Conservation (phyloP, 257 asterid species). For the Petrea volubilis region DNA sequence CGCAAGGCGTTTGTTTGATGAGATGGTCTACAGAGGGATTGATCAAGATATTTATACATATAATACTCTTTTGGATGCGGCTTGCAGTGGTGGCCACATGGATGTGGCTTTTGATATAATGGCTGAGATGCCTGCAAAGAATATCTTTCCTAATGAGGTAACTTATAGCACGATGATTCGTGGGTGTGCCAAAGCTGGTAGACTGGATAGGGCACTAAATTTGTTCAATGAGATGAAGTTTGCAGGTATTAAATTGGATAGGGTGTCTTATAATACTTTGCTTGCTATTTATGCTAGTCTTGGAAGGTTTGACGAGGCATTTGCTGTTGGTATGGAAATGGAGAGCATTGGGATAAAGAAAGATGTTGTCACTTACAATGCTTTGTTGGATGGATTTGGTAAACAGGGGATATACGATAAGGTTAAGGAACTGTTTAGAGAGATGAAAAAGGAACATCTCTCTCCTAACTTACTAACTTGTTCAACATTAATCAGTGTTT, state of each 20-base stretch:
- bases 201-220: conserved; percentile 63
- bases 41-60: conserved; percentile 90
- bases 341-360: conserved; percentile 83
- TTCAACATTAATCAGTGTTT: conserved; percentile 82
- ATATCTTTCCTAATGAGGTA: conserved; percentile 75
- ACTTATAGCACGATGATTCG: conserved; percentile 89
- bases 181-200: conserved; percentile 89
- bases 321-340: conserved; percentile 83
- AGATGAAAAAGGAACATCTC: conserved; percentile 68
- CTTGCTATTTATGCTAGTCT: conserved; percentile 82
- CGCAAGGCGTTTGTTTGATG: conserved; percentile 64
- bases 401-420: conserved; percentile 76
- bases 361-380: conserved; percentile 92
- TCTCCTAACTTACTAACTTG: conserved; percentile 80
- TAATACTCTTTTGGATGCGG: conserved; percentile 84
- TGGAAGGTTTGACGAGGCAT: conserved; percentile 84
- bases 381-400: conserved; percentile 87
- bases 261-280: conserved; percentile 88
- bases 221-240: conserved; percentile 87
- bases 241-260: conserved; percentile 72
- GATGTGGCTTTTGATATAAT: conserved; percentile 81
- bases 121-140: conserved; percentile 71
- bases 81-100: conserved; percentile 79
- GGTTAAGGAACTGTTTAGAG: conserved; percentile 73
- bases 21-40: conserved; percentile 73